These are phyloP conservation scores for Russula emetica DNA, from an alignment of 768 basidiomycete species.

Conservation along the genomic window DNA sequence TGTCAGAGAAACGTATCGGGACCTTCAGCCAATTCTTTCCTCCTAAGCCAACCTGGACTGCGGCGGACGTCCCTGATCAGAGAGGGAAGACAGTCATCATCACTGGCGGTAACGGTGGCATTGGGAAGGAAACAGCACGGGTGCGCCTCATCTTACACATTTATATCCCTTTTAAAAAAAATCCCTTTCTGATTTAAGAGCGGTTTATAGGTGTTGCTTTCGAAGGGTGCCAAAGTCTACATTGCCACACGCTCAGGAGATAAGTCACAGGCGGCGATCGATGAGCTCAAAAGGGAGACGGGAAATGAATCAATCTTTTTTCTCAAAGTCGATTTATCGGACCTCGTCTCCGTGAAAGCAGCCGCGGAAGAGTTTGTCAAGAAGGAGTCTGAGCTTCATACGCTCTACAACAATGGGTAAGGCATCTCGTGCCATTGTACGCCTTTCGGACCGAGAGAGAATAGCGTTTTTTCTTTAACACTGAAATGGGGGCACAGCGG, in stretches of 20 bases:
- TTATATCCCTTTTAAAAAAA: no score
- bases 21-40: slow-evolving; percentile 1
- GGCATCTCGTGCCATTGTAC: background rate
- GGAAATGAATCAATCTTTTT: slow-evolving; percentile 1
- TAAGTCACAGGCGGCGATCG: background rate
- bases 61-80: slow-evolving; percentile 1
- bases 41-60: slow-evolving; percentile 9
- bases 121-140: slow-evolving; percentile 7
- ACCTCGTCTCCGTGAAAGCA: slow-evolving; percentile 8
- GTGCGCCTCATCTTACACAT: background rate
- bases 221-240: slow-evolving; percentile 12
- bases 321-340: slow-evolving; percentile 1
- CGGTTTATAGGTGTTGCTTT: background rate
- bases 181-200: background rate
- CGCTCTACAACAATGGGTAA: slow-evolving; percentile 12
- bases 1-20: slow-evolving; percentile 1
- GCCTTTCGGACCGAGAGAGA: background rate
- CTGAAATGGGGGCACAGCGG: background rate
- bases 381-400: slow-evolving; percentile 1
- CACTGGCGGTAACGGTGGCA: slow-evolving; percentile 3
- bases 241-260: slow-evolving; percentile 6
- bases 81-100: slow-evolving; percentile 3
- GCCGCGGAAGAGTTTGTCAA: slow-evolving; percentile 3
- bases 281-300: slow-evolving; percentile 7
- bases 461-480: background rate